Conservation (phyloP, 495 filamentous ascomycete genomes). For the Xylaria palmicola region DNA sequence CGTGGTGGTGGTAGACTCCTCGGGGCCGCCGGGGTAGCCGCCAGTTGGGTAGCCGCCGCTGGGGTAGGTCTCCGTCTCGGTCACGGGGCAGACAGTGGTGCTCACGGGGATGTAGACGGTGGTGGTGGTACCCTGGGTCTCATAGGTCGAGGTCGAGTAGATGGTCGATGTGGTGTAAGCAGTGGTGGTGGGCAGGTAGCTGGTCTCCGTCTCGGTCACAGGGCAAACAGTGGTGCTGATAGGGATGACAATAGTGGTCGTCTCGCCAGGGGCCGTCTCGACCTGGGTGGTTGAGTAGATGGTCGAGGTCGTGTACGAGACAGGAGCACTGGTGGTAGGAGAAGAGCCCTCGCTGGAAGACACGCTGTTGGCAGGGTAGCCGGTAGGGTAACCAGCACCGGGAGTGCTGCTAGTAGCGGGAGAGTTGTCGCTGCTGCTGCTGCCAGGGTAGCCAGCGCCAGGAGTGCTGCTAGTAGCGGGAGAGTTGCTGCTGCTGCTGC, state of each 20-base stretch:
- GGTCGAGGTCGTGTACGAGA: constrained; percentile 25
- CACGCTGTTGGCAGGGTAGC: not conserved
- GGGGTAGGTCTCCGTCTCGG: constrained; percentile 13
- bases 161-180: constrained; percentile 24
- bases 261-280: constrained; percentile 13
- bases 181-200: constrained; percentile 4
- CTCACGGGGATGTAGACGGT: constrained; percentile 35
- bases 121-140: constrained; percentile 45
- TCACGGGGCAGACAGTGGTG: constrained; percentile 35
- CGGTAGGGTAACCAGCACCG: constrained; percentile 3
- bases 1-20: constrained; percentile 15
- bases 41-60: not conserved
- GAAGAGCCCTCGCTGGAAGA: not conserved
- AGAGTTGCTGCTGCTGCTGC: not conserved
- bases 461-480: not conserved
- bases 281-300: constrained; percentile 25
- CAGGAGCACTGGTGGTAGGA: constrained; percentile 9
- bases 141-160: constrained; percentile 51
- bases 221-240: constrained; percentile 14
- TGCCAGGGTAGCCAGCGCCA: not conserved
- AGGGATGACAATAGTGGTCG: constrained; percentile 16
- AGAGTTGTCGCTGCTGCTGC: not conserved
- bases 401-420: not conserved
- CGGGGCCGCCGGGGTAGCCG: not conserved
- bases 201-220: constrained; percentile 12